Evolutionary conservation across 2,329 filamentous ascomycete genomes (phyloP), one percentile per base, ranked within the genome.

Genomic region (Colletotrichum tamarilloi): DNA sequence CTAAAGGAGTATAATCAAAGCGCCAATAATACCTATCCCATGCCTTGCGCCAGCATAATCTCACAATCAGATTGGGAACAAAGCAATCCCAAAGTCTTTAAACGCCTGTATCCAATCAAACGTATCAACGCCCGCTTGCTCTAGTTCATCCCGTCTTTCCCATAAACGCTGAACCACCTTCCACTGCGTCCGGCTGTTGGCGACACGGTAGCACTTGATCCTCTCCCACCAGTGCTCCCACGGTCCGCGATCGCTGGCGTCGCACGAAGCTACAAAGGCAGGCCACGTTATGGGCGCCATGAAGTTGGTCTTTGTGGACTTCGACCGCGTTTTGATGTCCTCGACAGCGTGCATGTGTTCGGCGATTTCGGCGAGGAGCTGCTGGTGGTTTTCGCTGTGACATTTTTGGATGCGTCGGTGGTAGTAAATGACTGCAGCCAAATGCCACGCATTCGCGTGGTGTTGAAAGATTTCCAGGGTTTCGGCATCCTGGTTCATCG

Each of bases 251-350:
- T 28, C 16, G 22, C 12, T 11, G 4, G 66, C 66, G 12, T 68
- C 66, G 22, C 66, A 68, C 12, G 66, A 68, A 5, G 66, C 66
- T 30, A 68, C 49, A 16, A 68, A 68, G 0, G 66, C 57, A 3
- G 66, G 66, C 66, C 66, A 68, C 66, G 62, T 68, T 9, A 68
- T 68, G 2, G 66, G 66, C 0, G 66, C 66, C 58, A 56, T 68
- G 1, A 30, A 62, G 32, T 63, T 28, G 8, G 46, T 56, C 1
- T 46, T 26, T 1, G n/a, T 26, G 4, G 42, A 55, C 5, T 32
- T 24, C 24, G 66, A 63, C 7, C 32, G 28, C 14, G 42, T 49
- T n/a, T 68, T 68, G 22, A 68, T 63, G 3, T 68, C 66, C 58
- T 68, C 66, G 2, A 68, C 66, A 1, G 32, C 46, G 28, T 68